phyloP scores from a whole-genome alignment of 2,329 filamentous ascomycete species.

The Alternaria sp. region DNA sequence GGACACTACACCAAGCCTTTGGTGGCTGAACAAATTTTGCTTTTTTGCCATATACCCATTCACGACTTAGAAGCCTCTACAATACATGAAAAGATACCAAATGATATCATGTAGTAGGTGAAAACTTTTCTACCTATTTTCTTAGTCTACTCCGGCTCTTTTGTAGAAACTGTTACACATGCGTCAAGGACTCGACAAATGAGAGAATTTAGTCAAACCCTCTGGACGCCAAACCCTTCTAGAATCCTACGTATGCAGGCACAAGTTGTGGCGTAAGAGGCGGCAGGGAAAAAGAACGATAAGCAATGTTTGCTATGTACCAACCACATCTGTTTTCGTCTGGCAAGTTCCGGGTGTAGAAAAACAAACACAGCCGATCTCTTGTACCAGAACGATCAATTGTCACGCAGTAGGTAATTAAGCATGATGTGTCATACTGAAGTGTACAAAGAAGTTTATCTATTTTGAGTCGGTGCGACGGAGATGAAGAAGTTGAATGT shows the following conservation, averaged over 20 bases:
- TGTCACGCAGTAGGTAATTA: neutral
- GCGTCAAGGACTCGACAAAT: neutral
- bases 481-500: neutral
- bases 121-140: neutral
- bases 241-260: neutral
- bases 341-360: neutral
- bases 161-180: neutral
- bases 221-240: neutral
- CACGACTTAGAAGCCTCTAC: neutral
- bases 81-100: neutral
- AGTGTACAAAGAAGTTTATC: neutral
- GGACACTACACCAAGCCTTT: neutral
- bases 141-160: no score
- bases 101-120: neutral
- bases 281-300: neutral
- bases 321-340: neutral
- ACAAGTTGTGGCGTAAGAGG: neutral
- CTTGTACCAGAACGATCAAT: neutral
- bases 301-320: neutral
- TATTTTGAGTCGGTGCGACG: neutral
- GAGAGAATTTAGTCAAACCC: neutral
- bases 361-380: neutral
- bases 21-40: neutral
- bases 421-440: neutral
- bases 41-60: conserved; percentile 11